A percentile compares a stretch with the other conserved stretches of the same genome.
Conservation (phyloP, 2,329 filamentous ascomycete genomes). For the Orbilia javanica region DNA sequence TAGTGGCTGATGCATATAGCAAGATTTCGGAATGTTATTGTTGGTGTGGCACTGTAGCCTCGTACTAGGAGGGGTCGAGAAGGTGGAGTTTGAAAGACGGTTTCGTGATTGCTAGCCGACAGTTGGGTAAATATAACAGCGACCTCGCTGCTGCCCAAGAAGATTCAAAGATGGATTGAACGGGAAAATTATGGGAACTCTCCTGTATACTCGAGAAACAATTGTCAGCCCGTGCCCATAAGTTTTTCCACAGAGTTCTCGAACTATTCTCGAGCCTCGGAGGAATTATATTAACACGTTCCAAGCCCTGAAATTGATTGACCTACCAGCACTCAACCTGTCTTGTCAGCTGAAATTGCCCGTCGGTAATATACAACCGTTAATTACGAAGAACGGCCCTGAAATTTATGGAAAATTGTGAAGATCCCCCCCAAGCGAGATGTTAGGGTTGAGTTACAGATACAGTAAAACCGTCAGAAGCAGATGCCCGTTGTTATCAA, state of each 20-base stretch:
- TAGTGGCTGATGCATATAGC: slow-evolving; percentile 19
- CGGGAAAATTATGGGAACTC: slow-evolving; percentile 26
- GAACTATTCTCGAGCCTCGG: neutral
- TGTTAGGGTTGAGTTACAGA: slow-evolving; percentile 31
- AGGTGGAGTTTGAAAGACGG: neutral
- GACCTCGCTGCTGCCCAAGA: slow-evolving; percentile 3
- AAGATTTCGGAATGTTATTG: slow-evolving; percentile 12
- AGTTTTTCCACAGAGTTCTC: slow-evolving; percentile 7
- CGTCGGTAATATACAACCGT: slow-evolving; percentile 25
- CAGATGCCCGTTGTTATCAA: slow-evolving; percentile 21
- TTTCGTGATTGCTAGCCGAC: slow-evolving; percentile 17
- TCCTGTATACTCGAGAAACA: slow-evolving; percentile 12
- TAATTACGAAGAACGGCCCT: slow-evolving; percentile 26
- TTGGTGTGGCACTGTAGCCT: slow-evolving; percentile 17
- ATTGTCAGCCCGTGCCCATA: slow-evolving; percentile 12
- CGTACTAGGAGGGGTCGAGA: neutral
- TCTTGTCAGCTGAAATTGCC: slow-evolving; percentile 25
- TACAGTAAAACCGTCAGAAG: slow-evolving; percentile 23
- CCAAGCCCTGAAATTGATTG: slow-evolving; percentile 5
- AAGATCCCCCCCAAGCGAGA: neutral
- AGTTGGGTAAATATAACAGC: slow-evolving; percentile 20
- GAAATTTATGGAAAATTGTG: slow-evolving; percentile 20
- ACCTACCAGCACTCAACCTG: neutral
- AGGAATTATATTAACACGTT: slow-evolving; percentile 28
- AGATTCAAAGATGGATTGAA: slow-evolving; percentile 4